phyloP scores from a whole-genome alignment of 2,329 filamentous ascomycete genomes.

The Venturiaceae sp. region DNA sequence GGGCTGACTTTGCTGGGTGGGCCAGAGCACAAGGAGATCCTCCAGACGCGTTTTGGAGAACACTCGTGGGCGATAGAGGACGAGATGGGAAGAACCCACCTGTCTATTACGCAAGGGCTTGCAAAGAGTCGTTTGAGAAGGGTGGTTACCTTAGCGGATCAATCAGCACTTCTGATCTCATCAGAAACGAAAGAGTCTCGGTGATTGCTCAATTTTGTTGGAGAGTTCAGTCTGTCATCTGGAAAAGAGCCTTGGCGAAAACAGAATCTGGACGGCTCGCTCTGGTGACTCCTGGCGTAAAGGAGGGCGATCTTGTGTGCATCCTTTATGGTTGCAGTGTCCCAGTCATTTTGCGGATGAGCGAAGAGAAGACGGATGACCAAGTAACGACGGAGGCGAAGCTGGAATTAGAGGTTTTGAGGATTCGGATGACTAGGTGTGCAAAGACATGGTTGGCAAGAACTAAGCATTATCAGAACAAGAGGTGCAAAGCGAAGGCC shows the following conservation, averaged over 20 bases:
- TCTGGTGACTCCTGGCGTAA: neutral
- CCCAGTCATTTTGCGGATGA: conserved; percentile 6
- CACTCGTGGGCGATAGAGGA: conserved; percentile 3
- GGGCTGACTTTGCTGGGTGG: neutral
- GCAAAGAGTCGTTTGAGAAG: conserved; percentile 3
- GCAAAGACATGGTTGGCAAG: neutral
- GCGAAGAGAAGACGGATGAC: neutral
- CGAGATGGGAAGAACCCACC: neutral
- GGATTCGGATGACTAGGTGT: neutral
- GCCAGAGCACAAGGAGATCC: neutral
- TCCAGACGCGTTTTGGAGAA: conserved; percentile 18
- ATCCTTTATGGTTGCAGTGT: conserved; percentile 9
- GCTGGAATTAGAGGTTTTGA: neutral
- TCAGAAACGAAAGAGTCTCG: neutral
- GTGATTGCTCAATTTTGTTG: conserved; percentile 2
- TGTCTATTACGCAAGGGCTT: neutral
- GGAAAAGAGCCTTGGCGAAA: conserved; percentile 4
- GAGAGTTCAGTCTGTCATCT: conserved; percentile 8
- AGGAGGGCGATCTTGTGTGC: conserved; percentile 1
- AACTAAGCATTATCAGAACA: neutral
- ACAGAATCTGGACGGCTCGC: neutral
- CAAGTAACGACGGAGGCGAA: neutral
- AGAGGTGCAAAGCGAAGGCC: neutral
- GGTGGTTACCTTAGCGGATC: neutral
- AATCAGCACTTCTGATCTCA: conserved; percentile 1